phyloP scores from a whole-genome alignment of 495 filamentous ascomycete genomes.

The Aspergillus leporis region DNA sequence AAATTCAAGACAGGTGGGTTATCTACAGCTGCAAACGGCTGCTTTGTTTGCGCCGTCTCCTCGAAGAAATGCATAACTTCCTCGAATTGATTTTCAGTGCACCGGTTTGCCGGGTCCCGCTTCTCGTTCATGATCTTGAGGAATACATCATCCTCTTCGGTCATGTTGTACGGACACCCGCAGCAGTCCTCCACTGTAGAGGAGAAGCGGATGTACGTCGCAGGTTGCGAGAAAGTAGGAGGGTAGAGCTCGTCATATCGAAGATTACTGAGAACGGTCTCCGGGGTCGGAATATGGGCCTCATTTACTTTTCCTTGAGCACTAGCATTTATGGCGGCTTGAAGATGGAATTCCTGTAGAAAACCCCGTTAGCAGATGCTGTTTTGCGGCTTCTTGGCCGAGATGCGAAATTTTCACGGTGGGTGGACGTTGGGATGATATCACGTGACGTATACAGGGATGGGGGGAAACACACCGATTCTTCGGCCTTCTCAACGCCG shows the following conservation, averaged over 20 bases:
- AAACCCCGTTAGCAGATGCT: constrained; percentile 23
- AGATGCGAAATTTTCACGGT: constrained; percentile 30
- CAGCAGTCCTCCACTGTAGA: constrained; percentile 95
- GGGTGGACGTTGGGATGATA: constrained; percentile 32
- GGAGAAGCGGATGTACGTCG: constrained; percentile 95
- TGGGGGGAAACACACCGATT: constrained; percentile 68
- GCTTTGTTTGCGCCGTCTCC: constrained; percentile 73
- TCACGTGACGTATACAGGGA: constrained; percentile 57
- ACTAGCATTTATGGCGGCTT: constrained; percentile 80
- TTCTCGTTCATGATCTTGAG: constrained; percentile 82
- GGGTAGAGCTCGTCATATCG: constrained; percentile 89
- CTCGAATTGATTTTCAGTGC: constrained; percentile 89
- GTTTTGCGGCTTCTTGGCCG: constrained; percentile 19
- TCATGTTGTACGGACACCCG: constrained; percentile 89
- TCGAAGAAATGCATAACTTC: constrained; percentile 94
- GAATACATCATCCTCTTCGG: constrained; percentile 80
- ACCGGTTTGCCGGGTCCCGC: constrained; percentile 59
- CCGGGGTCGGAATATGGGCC: constrained; percentile 83
- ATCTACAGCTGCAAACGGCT: constrained; percentile 87
- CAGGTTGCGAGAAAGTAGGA: constrained; percentile 73
- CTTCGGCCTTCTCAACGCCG: constrained; percentile 93
- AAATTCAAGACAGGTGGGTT: constrained; percentile 75
- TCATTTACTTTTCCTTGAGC: constrained; percentile 73
- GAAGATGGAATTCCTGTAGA: constrained; percentile 93
- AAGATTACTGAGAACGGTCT: constrained; percentile 69